Base-by-base conservation (phyloP, 2,329 filamentous ascomycete species). In the Exophiala sp. region DNA sequence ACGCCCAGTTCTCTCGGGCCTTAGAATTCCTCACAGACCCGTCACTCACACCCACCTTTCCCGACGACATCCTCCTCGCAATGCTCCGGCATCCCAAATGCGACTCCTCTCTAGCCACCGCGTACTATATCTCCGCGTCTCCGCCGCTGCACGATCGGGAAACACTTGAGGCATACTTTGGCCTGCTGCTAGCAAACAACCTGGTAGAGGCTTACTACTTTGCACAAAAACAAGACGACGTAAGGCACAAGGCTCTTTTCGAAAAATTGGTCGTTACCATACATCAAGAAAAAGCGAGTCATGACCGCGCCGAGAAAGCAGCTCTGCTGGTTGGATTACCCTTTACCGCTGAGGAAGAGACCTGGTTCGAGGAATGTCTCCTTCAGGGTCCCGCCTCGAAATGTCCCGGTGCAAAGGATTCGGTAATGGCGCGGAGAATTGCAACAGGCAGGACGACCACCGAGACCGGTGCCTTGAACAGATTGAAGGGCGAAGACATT, bases 21-120 rank as follows among this genome's bases (percentile, higher is more conserved):
- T 74, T 94, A 22, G 82, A 88, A 60, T 82, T 84, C 64, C 78
- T 95, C 11, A 83, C 86, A 2, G 84, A 93, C 61, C 88, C 88
- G 0, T 87, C 85, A 1, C 75, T 94, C 3, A 81, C 84, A 16
- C 58, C 56, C 7, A 88, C 88, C 46, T 94, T 93, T 62, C 79
- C 86, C 49, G 87, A 93, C 68, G 86, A 94, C 54, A 90, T 94
- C 45, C 75, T 93, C 58, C 77, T 93, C 3, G 79, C 87, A 44
- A 76, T 78, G 30, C 56, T 66, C 2, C 76, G 81, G 56, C 74
- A 81, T 30, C 70, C 74, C 35, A 70, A 76, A 41, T 72, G 74
- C 49, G 82, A 88, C 63, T 78, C 80, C 60, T 76, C 71, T 21
- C 74, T 90, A 1, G 78, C 86, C 0, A 75, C 93, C 22, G 83